Conservation (phyloP, 768 basidiomycete genomes). For the Lactarius indigo region DNA sequence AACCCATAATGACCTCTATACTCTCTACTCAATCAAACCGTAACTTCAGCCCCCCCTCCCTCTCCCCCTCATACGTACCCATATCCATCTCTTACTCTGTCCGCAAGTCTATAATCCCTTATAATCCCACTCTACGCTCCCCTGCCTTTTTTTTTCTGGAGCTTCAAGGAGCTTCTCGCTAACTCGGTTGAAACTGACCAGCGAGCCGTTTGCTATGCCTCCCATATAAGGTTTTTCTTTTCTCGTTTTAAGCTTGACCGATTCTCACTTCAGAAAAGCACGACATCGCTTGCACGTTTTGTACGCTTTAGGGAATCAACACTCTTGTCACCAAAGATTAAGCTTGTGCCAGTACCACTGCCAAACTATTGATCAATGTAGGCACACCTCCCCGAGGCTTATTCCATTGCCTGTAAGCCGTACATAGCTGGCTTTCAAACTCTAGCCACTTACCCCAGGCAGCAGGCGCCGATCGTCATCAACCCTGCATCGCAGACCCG, state of each 20-base stretch:
- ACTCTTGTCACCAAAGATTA: background rate
- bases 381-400: background rate
- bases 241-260: background rate
- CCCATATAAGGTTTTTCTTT: background rate
- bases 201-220: background rate
- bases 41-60: background rate
- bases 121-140: background rate
- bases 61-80: background rate
- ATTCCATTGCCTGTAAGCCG: slow-evolving; percentile 4
- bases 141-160: background rate
- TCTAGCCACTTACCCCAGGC: background rate
- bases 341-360: background rate
- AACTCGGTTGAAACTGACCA: background rate
- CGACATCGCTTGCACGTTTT: background rate
- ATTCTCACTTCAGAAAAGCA: background rate
- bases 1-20: background rate
- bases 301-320: background rate
- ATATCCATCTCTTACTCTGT: background rate
- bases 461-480: slow-evolving; percentile 7
- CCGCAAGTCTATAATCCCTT: background rate
- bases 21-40: background rate
- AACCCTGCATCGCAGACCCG: background rate
- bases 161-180: background rate
- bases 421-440: background rate
- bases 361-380: background rate